phyloP scores from a whole-genome alignment of 163 green algal genomes.

The Prototheca stagnorum region DNA sequence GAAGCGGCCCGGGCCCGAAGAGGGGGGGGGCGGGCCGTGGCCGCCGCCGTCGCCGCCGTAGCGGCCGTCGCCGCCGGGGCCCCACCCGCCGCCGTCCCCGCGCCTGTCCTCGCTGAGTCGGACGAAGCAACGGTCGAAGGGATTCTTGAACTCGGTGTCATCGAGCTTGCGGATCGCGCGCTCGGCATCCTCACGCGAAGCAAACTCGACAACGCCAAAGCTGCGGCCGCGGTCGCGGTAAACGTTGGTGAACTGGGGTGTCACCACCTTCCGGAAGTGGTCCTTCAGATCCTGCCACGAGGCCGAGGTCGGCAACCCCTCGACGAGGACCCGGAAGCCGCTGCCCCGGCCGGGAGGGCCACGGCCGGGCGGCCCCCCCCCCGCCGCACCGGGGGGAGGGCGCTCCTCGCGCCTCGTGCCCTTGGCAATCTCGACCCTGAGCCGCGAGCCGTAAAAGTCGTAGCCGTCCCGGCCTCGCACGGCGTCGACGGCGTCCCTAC shows the following conservation, averaged over 20 bases:
- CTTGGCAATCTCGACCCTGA: constrained; percentile 66
- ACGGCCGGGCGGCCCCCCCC: constrained; percentile 5
- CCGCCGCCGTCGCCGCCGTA: background rate
- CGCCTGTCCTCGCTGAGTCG: constrained; percentile 30
- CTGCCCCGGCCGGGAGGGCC: constrained; percentile 7
- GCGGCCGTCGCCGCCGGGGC: background rate
- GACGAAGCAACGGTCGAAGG: constrained; percentile 48
- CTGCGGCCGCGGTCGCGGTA: constrained; percentile 32
- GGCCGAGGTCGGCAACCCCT: constrained; percentile 56
- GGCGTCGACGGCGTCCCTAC: constrained; percentile 73
- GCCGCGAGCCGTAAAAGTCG: constrained; percentile 58
- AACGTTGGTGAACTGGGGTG: constrained; percentile 38
- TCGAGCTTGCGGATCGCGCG: constrained; percentile 67
- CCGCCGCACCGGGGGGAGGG: constrained; percentile 3
- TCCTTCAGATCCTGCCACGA: constrained; percentile 94
- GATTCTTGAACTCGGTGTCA: constrained; percentile 85
- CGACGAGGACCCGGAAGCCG: constrained; percentile 50
- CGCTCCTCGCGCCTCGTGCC: constrained; percentile 6
- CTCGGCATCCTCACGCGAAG: constrained; percentile 52
- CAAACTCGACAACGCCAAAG: constrained; percentile 66
- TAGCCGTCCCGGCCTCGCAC: constrained; percentile 65
- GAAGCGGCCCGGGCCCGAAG: too few species aligned
- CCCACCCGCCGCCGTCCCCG: background rate
- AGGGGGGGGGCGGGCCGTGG: too few species aligned
- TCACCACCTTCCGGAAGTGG: constrained; percentile 56